Evolutionary conservation across 2,329 filamentous ascomycete species (phyloP), one percentile per base, ranked within the genome.

Genomic region (Arthrobotrys sinensis): DNA sequence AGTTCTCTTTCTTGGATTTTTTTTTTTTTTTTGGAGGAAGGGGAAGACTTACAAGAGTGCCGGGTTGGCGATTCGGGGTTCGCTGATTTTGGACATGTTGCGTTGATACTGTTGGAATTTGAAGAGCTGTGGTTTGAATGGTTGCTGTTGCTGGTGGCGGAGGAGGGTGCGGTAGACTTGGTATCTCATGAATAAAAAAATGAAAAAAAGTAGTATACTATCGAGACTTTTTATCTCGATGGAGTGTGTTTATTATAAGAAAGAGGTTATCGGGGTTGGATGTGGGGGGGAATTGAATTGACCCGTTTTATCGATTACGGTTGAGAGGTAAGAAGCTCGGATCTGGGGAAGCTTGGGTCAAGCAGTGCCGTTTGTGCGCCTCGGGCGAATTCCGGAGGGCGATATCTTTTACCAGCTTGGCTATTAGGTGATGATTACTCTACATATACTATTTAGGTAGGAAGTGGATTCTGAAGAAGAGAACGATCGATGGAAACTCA

Each of bases 11-110:
- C n/a, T n/a, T n/a, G n/a, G n/a, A n/a, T n/a, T n/a, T n/a, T n/a
- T n/a, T n/a, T n/a, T n/a, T 16, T 12, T 68, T 28, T 21, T 62
- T 53, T 79, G 80, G 77, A 80, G 80, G 40, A 81, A 66, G 43
- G 19, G n/a, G 4, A 16, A 21, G n/a, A n/a, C n/a, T n/a, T 77
- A 77, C 73, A 77, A 77, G 24, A 77, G 48, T 14, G 66, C 73
- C 34, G 73, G 73, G 14, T 36, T 62, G 52, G 46, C 66, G 43
- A 77, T 77, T 53, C 73, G 68, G 1, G 72, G 66, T 52, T 67
- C 38, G 11, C 48, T 40, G 36, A 60, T 36, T 60, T 60, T 66
- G 5, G 72, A 70, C 73, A 77, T 77, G n/a, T 65, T 71, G 73
- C 73, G 73, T 77, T 77, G 73, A 34, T 32, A 40, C 2, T 77